Conservation (phyloP, 192 early-diverging fungal genomes). For the Rhizoclosmatium sp. region DNA sequence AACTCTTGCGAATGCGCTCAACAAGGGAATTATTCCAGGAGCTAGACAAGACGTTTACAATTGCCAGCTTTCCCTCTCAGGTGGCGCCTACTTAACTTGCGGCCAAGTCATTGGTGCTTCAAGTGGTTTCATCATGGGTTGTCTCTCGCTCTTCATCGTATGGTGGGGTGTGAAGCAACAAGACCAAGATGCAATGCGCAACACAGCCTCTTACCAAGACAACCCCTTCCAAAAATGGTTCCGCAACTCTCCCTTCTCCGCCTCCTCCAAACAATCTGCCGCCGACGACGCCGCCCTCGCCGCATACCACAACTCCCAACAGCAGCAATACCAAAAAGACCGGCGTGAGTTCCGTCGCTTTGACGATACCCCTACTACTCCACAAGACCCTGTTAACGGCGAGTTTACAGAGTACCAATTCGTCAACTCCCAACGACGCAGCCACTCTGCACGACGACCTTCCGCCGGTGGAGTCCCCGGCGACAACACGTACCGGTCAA, state of each 20-base stretch:
- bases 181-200: constrained; percentile 20
- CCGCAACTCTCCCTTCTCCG: constrained; percentile 9
- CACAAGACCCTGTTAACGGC: background rate
- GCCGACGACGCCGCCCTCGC: background rate
- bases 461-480: background rate
- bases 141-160: constrained; percentile 5
- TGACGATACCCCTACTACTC: constrained; percentile 1
- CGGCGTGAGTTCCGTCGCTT: constrained; percentile 26
- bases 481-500: background rate
- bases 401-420: background rate
- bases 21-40: background rate
- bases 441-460: background rate
- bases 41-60: background rate
- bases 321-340: background rate
- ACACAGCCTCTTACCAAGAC: background rate
- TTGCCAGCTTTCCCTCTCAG: constrained; percentile 17
- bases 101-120: constrained; percentile 18
- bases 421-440: background rate
- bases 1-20: background rate
- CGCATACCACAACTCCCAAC: too few relatives aligned
- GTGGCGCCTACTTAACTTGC: constrained; percentile 5
- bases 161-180: constrained; percentile 20
- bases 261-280: background rate
- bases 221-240: background rate
- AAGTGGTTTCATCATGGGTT: background rate